Evolutionary conservation across 805 yeast species (phyloP).

Genomic region (Ogataea zsoltii): DNA sequence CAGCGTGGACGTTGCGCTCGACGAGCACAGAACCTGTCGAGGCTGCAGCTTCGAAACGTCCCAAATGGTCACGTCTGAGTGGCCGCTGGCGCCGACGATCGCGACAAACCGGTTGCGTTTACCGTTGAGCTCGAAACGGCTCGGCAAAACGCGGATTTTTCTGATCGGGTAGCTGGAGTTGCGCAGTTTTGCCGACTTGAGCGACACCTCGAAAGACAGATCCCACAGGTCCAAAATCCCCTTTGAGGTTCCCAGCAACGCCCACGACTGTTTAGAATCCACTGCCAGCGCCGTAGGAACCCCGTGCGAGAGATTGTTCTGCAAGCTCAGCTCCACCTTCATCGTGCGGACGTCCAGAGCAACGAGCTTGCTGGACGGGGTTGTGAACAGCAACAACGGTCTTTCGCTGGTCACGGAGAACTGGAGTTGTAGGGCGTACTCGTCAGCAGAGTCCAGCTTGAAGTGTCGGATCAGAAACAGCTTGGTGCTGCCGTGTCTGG

Average conservation of each 20-base stretch:
- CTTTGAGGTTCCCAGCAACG: constrained; percentile 69
- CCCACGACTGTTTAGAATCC: constrained; percentile 57
- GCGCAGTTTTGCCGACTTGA: constrained; percentile 64
- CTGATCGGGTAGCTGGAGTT: constrained; percentile 44
- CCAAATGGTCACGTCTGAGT: constrained; percentile 68
- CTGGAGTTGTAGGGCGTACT: constrained; percentile 44
- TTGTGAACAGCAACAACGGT: constrained; percentile 49
- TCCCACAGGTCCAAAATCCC: constrained; percentile 86
- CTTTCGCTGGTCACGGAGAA: constrained; percentile 41
- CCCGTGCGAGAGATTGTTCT: constrained; percentile 67
- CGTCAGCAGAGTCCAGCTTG: constrained; percentile 36
- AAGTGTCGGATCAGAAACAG: constrained; percentile 41
- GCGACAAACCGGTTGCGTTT: constrained; percentile 47
- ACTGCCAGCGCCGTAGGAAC: constrained; percentile 58
- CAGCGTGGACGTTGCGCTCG: constrained; percentile 25
- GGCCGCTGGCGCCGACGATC: constrained; percentile 68
- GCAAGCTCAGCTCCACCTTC: constrained; percentile 42
- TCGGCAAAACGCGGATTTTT: constrained; percentile 46
- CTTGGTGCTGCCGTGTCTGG: constrained; percentile 21
- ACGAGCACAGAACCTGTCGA: constrained; percentile 29
- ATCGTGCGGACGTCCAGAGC: constrained; percentile 61
- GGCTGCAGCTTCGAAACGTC: constrained; percentile 68
- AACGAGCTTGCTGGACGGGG: constrained; percentile 53
- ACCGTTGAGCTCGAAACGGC: constrained; percentile 34
- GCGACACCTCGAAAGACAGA: constrained; percentile 58